These are phyloP conservation scores for Aspergillus biplanus DNA, from an alignment of 495 filamentous ascomycete genomes.

Conservation along the genomic window DNA sequence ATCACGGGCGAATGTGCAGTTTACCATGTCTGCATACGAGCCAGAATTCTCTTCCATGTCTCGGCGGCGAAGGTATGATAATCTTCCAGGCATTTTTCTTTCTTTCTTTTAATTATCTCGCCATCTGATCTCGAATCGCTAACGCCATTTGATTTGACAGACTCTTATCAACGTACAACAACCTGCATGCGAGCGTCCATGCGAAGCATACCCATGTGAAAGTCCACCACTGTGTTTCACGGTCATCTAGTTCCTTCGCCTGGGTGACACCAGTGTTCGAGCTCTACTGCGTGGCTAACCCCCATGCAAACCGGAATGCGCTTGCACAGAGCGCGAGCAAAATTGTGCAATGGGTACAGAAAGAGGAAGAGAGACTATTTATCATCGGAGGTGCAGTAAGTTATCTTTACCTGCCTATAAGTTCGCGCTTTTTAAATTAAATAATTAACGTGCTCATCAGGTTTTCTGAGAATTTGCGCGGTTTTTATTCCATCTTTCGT, in stretches of 20 bases:
- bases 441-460: slow-evolving; percentile 12
- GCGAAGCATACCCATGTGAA: slow-evolving; percentile 81
- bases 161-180: slow-evolving; percentile 82
- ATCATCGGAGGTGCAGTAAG: slow-evolving; percentile 90
- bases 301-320: slow-evolving; percentile 71
- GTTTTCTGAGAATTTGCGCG: slow-evolving; percentile 30
- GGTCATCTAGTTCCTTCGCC: slow-evolving; percentile 75
- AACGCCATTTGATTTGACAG: slow-evolving; percentile 32
- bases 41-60: slow-evolving; percentile 69
- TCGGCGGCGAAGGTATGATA: slow-evolving; percentile 62
- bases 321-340: slow-evolving; percentile 85
- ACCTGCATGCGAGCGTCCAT: slow-evolving; percentile 81
- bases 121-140: neutral
- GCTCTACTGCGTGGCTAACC: slow-evolving; percentile 89
- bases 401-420: slow-evolving; percentile 4
- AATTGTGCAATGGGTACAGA: slow-evolving; percentile 84
- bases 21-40: slow-evolving; percentile 82
- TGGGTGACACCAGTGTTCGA: slow-evolving; percentile 93
- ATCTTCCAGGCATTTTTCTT: neutral
- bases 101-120: no score
- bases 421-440: neutral
- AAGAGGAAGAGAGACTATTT: slow-evolving; percentile 91
- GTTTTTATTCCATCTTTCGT: neutral
- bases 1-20: slow-evolving; percentile 90
- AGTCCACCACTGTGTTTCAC: slow-evolving; percentile 76